Base-by-base conservation (phyloP, 441 rosid genomes). In the Eugenia klotzschiana region DNA sequence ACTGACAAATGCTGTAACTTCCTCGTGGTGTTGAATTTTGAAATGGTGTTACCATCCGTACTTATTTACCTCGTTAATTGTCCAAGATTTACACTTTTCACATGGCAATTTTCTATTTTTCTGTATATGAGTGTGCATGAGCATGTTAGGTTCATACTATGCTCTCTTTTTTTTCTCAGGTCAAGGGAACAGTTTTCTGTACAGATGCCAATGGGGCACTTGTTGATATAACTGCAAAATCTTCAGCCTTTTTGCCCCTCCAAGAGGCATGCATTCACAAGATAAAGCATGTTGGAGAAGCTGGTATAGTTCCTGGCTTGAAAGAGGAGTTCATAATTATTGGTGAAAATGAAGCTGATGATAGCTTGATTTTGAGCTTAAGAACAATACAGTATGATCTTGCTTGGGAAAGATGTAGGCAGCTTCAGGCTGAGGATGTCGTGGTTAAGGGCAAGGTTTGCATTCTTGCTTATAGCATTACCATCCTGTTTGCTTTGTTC, bases 391-490 rank as follows among this genome's bases (percentile, higher is more conserved):
- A 95, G 20, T 93, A 90, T 52, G 95, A 93, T 80, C 96, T 93
- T 89, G 96, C 98, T 54, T 95, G 98, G 99, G 98, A 95, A 88
- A 90, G 98, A 80, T 95, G 98, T 72, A 92, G 97, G 88, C 99
- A 97, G 89, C 99, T 97, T 87, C 99, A 95, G 86, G 90, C 99
- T 87, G 99, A 97, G 93, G 98, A 95, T 90, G 98, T 90, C 55
- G 89, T 89, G 55, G 89, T 94, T 79, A 94, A 94, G 94, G 98
- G 98, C 85, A 93, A 92, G 97, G 98, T 93, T 81, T 9, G 90
- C 84, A 82, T 87, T 69, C 43, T 27, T 50, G 41, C 40, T 79
- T 27, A 15, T 79, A 79, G 40, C 15, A 4, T 46, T 29, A 49
- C 41, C 81, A 79, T 51, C 57, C 25, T 50, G 40, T 27, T 79